Percentiles rank a stretch among this genome's conserved stretches.
Conservation (phyloP, 768 basidiomycete species). For the Suillus luteus region DNA sequence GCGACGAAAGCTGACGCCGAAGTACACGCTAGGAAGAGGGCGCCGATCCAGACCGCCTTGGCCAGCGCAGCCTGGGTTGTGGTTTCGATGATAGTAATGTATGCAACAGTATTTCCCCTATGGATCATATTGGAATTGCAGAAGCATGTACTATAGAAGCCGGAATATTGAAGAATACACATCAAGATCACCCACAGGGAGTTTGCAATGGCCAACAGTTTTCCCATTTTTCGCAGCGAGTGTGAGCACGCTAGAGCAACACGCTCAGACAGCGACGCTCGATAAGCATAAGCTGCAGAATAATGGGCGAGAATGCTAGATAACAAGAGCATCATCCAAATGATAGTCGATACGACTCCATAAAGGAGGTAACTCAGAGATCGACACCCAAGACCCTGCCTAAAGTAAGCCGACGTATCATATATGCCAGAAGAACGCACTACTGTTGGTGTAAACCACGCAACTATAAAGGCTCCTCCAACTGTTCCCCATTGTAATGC, state of each 20-base stretch:
- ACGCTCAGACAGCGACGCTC: not conserved
- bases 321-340: slow-evolving; percentile 23
- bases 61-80: slow-evolving; percentile 26
- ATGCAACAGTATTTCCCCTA: slow-evolving; percentile 26
- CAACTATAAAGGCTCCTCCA: slow-evolving; percentile 25
- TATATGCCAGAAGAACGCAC: not conserved
- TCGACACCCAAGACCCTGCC: slow-evolving; percentile 25
- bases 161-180: slow-evolving; percentile 26
- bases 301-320: slow-evolving; percentile 17
- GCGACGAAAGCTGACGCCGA: slow-evolving; percentile 29
- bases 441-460: slow-evolving; percentile 28
- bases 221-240: slow-evolving; percentile 18
- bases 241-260: not conserved
- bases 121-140: slow-evolving; percentile 25
- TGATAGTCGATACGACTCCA: slow-evolving; percentile 19
- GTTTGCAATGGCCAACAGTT: slow-evolving; percentile 22
- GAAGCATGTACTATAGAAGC: slow-evolving; percentile 23
- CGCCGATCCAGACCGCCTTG: slow-evolving; percentile 41
- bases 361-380: slow-evolving; percentile 25
- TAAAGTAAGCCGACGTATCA: not conserved
- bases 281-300: not conserved
- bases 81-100: slow-evolving; percentile 27
- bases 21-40: slow-evolving; percentile 29
- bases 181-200: slow-evolving; percentile 19
- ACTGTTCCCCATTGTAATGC: slow-evolving; percentile 26